These are phyloP conservation scores for Beta corolliflora DNA, from an alignment of 179 eudicot species.

Conservation along the genomic window DNA sequence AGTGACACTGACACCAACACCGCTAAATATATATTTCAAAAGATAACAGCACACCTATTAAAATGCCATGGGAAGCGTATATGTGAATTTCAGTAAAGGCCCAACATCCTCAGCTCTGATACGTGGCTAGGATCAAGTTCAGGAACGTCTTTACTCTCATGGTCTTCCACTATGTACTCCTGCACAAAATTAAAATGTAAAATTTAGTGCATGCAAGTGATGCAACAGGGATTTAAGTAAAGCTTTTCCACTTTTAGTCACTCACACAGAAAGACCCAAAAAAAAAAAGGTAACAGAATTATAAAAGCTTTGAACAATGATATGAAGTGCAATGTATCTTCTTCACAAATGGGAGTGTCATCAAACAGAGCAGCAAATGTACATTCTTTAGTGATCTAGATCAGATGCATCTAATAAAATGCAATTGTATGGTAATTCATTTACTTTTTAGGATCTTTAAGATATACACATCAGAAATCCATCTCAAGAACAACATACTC, in stretches of 20 bases:
- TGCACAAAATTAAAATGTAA: constrained; percentile 28
- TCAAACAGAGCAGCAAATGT: neutral
- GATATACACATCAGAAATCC: neutral
- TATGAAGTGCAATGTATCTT: neutral
- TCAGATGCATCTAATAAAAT: neutral
- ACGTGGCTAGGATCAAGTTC: constrained; percentile 87
- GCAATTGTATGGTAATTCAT: neutral
- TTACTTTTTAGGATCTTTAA: neutral
- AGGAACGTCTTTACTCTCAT: constrained; percentile 66
- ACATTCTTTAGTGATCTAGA: neutral
- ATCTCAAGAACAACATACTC: neutral
- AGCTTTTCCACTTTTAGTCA: neutral
- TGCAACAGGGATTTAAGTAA: neutral
- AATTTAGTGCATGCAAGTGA: neutral
- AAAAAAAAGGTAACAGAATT: neutral
- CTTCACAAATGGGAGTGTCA: neutral
- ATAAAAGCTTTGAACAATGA: neutral
- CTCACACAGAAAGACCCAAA: neutral
- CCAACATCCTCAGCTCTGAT: constrained; percentile 90
- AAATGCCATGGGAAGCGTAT: constrained; percentile 3
- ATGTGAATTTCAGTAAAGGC: constrained; percentile 57
- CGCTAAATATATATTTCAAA: neutral
- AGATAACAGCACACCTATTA: constrained; percentile 13
- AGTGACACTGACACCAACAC: neutral
- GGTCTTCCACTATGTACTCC: constrained; percentile 96